Evolutionary conservation across 2,329 filamentous ascomycete species (phyloP), one percentile per base, ranked within the genome.

Genomic region (Neopestalotiopsis clavispora): DNA sequence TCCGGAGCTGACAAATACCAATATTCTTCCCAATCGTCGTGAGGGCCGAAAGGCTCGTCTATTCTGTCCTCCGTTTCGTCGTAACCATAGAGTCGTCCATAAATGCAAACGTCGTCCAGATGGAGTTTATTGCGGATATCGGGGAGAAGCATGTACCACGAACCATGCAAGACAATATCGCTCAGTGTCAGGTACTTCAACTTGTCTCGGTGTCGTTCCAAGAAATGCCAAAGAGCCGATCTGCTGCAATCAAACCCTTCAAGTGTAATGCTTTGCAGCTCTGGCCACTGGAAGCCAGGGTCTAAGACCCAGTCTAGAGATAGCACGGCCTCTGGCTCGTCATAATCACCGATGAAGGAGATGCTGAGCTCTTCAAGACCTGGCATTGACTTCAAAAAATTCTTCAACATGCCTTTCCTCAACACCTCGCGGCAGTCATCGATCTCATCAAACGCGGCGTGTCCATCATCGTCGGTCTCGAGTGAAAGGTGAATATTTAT

Each of bases 261-360:
- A 4, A 68, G 61, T 1, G 4, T 6, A 5, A 68, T 5, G 23
- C 23, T 23, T 23, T 23, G 23, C 23, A 23, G 14, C 6, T 34
- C 49, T n/a, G 45, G 28, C 61, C 67, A 68, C 4, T 28, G 49
- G 28, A 59, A n/a, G 6, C 23, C 49, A 7, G 67, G 60, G 1
- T 17, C 28, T 20, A 68, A 56, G 9, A 68, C 23, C 9, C 17
- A 61, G 38, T 57, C 30, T 17, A 65, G 61, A 20, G 20, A 62
- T 17, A 17, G 12, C 4, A 14, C 64, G n/a, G 2, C n/a, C 9
- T 45, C 17, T 7, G 4, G 20, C 7, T 13, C 4, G 9, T 42
- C n/a, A 10, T 4, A 23, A 28, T 64, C 61, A 34, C 38, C 61
- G 6, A 12, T 1, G 3, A 32, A 20, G 10, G 1, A 10, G 17